These are phyloP conservation scores for Naegleria lovaniensis DNA, from an alignment of 208 protist genomes.

Conservation along the genomic window DNA sequence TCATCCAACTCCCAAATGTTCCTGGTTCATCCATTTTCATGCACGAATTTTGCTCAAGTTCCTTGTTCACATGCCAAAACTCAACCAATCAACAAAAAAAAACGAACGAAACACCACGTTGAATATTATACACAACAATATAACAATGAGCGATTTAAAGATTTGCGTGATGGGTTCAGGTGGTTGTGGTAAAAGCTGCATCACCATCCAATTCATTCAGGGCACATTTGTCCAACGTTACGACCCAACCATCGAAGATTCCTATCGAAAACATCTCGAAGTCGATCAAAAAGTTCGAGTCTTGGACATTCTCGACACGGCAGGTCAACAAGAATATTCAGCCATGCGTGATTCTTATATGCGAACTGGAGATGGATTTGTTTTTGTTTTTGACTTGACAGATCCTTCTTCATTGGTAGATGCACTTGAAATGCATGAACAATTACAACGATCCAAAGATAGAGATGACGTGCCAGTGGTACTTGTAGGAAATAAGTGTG, in stretches of 20 bases:
- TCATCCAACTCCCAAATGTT: no score
- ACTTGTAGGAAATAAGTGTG: constrained; percentile 62
- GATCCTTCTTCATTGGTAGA: constrained; percentile 46
- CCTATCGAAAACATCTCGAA: constrained; percentile 55
- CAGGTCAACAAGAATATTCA: constrained; percentile 61
- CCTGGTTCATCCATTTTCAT: no score
- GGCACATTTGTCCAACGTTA: neutral
- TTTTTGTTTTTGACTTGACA: constrained; percentile 54
- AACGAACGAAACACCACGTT: no score
- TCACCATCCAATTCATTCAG: constrained; percentile 8
- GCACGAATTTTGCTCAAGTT: no score
- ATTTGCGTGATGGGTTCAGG: neutral
- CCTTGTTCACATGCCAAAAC: no score
- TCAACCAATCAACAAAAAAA: no score
- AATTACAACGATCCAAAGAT: constrained; percentile 55
- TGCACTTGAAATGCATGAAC: constrained; percentile 41
- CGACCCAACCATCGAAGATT: constrained; percentile 43
- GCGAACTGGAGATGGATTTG: constrained; percentile 50
- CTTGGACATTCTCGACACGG: constrained; percentile 73
- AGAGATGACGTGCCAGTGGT: constrained; percentile 50
- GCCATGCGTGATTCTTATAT: constrained; percentile 49
- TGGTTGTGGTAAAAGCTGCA: neutral
- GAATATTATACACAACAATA: no score
- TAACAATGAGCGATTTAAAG: neutral
- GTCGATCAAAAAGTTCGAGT: constrained; percentile 54